Percentiles rank a stretch among this genome's conserved stretches.
Evolutionary conservation across 2,329 filamentous ascomycete species (phyloP).

Genomic region (Ascochyta fabae): DNA sequence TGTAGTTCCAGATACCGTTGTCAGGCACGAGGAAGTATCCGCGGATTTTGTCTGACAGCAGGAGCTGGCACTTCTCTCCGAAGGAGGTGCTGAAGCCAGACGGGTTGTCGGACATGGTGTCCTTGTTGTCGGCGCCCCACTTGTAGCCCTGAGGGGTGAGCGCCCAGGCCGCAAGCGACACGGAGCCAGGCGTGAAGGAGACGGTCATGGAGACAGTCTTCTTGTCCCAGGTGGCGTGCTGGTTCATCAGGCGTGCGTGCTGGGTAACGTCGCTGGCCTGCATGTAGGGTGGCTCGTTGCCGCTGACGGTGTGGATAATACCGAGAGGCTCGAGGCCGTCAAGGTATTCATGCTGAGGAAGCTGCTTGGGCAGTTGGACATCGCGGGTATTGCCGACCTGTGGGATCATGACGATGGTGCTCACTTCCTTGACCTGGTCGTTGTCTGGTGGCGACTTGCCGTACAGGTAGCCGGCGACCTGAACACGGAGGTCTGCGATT

Average conservation of each 20-base stretch:
- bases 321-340: constrained; percentile 87
- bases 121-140: constrained; percentile 96
- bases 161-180: constrained; percentile 92
- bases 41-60: constrained; percentile 90
- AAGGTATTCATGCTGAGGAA: constrained; percentile 92
- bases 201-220: constrained; percentile 95
- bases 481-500: constrained; percentile 92
- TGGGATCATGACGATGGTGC: constrained; percentile 95
- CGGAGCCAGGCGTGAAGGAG: constrained; percentile 94
- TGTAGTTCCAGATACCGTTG: constrained; percentile 93
- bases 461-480: constrained; percentile 95
- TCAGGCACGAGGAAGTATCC: constrained; percentile 97
- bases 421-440: constrained; percentile 94
- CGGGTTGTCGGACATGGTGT: constrained; percentile 89
- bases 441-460: constrained; percentile 92
- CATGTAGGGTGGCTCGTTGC: constrained; percentile 97
- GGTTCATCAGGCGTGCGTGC: constrained; percentile 87
- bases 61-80: constrained; percentile 92
- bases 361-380: constrained; percentile 85
- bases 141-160: constrained; percentile 92
- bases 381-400: constrained; percentile 94
- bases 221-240: constrained; percentile 81
- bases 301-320: constrained; percentile 92
- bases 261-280: constrained; percentile 92
- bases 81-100: constrained; percentile 90